phyloP scores from a whole-genome alignment of 1,284 basidiomycete species.

The Mycena sp. region DNA sequence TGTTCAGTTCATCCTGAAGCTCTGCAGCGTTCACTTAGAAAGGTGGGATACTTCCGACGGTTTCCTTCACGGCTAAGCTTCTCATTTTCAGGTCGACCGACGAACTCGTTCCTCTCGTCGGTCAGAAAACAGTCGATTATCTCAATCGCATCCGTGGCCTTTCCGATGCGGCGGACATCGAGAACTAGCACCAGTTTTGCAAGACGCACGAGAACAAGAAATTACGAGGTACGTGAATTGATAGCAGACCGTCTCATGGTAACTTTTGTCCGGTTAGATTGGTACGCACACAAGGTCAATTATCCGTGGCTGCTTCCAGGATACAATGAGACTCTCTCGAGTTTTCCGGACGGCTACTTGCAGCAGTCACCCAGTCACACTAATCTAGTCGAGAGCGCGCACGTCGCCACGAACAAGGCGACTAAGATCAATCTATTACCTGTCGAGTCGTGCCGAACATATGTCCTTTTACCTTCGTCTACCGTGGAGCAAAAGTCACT shows the following conservation, averaged over 20 bases:
- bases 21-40: constrained; percentile 11
- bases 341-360: constrained; percentile 2
- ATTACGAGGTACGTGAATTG: background rate
- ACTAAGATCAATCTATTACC: constrained; percentile 3
- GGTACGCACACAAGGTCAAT: constrained; percentile 11
- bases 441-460: background rate
- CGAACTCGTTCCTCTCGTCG: too few relatives aligned
- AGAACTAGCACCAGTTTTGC: background rate
- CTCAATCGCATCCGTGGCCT: background rate
- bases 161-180: background rate
- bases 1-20: constrained; percentile 5
- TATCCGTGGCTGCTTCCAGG: constrained; percentile 13
- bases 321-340: constrained; percentile 10
- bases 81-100: too few relatives aligned
- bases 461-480: background rate
- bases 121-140: too few relatives aligned
- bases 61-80: background rate
- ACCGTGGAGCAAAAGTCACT: background rate
- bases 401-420: background rate
- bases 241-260: background rate
- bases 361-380: constrained; percentile 3
- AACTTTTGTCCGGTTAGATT: background rate
- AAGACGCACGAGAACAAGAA: too few relatives aligned
- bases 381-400: too few relatives aligned
- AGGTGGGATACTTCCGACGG: background rate